phyloP scores from a whole-genome alignment of 2,329 filamentous ascomycete genomes.

The Neodidymelliopsis sp. region DNA sequence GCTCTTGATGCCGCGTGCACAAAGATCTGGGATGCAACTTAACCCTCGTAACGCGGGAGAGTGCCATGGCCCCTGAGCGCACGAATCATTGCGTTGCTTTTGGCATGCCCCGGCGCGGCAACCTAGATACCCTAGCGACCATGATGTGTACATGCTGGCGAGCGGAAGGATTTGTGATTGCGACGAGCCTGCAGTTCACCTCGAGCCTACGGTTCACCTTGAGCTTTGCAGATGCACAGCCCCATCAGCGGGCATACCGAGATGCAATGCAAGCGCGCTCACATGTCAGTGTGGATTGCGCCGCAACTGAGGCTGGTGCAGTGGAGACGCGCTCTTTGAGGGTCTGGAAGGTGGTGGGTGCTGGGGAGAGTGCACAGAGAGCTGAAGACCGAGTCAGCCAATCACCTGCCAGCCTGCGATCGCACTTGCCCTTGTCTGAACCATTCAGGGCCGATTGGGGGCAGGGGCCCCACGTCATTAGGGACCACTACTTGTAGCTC shows the following conservation, averaged over 20 bases:
- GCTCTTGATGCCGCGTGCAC: slow-evolving; percentile 17
- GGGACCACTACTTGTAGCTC: slow-evolving; percentile 26
- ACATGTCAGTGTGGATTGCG: slow-evolving; percentile 5
- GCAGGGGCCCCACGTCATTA: slow-evolving; percentile 30
- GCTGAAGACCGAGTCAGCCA: slow-evolving; percentile 13
- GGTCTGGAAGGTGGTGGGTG: slow-evolving; percentile 28
- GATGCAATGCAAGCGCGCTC: slow-evolving; percentile 13
- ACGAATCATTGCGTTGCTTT: slow-evolving; percentile 20
- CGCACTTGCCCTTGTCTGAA: slow-evolving; percentile 15
- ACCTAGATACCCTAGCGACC: slow-evolving; percentile 6
- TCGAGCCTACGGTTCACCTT: neutral
- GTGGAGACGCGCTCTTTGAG: slow-evolving; percentile 7
- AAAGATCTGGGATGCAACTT: slow-evolving; percentile 8
- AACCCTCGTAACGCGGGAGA: slow-evolving; percentile 13
- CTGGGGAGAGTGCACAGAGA: slow-evolving; percentile 8
- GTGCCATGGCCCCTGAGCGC: slow-evolving; percentile 11
- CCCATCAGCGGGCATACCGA: slow-evolving; percentile 18
- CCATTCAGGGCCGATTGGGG: slow-evolving; percentile 21
- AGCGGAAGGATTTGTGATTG: slow-evolving; percentile 15
- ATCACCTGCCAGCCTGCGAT: slow-evolving; percentile 12
- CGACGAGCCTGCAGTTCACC: slow-evolving; percentile 2
- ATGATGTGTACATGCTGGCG: slow-evolving; percentile 7
- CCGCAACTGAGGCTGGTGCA: slow-evolving; percentile 26
- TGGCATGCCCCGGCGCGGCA: slow-evolving; percentile 3
- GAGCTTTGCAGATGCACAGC: slow-evolving; percentile 6